Conservation (phyloP, 108 stramenopile species). For the Cylindrotheca closterium region DNA sequence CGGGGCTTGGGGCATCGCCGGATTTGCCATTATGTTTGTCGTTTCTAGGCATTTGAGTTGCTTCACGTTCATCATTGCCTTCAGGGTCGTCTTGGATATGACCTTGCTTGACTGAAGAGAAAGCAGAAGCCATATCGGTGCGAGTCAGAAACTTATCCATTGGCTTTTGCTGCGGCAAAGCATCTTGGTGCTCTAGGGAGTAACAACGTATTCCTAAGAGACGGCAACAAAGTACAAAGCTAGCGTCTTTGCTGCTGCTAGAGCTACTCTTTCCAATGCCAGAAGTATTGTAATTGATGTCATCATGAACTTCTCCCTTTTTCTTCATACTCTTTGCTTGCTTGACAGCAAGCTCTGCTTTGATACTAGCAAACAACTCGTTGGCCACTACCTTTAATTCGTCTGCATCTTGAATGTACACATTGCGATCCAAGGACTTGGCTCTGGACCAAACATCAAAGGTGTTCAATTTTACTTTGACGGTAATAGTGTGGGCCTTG, state of each 20-base stretch:
- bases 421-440: conserved; percentile 18
- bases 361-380: conserved; percentile 51
- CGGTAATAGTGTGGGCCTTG: conserved; percentile 63
- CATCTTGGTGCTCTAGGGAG: conserved; percentile 54
- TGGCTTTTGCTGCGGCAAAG: conserved; percentile 14
- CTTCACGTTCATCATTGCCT: too few species aligned
- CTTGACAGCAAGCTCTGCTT: conserved; percentile 10
- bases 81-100: too few species aligned
- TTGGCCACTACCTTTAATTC: conserved; percentile 45
- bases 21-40: neutral
- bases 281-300: neutral
- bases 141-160: conserved; percentile 22
- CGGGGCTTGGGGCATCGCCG: neutral
- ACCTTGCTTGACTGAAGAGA: too few species aligned
- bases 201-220: conserved; percentile 83
- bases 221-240: conserved; percentile 50
- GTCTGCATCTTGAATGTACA: conserved; percentile 35
- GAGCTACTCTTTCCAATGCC: neutral
- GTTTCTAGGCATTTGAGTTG: too few species aligned
- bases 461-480: conserved; percentile 81
- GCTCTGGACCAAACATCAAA: conserved; percentile 64
- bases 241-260: neutral
- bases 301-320: neutral
- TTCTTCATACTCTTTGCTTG: conserved; percentile 5
- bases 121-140: too few species aligned